Conservation (phyloP, 805 yeast genomes). For the Zygosaccharomyces bailii region DNA sequence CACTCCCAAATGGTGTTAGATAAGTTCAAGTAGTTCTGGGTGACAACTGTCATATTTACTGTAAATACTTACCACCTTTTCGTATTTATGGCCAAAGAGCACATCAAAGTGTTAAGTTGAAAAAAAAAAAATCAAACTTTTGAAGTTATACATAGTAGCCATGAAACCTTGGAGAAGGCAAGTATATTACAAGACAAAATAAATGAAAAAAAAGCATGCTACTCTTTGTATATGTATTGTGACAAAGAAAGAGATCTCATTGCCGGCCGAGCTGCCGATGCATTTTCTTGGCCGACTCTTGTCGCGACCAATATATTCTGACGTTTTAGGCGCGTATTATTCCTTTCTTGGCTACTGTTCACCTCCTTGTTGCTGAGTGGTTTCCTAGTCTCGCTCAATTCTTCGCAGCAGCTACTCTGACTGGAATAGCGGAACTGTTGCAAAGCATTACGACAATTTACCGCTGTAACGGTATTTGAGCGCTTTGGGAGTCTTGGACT, state of each 20-base stretch:
- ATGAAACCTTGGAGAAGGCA: too few relatives aligned
- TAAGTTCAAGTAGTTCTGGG: too few relatives aligned
- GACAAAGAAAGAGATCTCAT: conserved; percentile 24
- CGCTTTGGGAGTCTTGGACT: background rate
- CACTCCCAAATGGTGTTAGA: too few relatives aligned
- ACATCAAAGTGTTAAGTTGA: too few relatives aligned
- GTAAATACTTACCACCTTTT: too few relatives aligned
- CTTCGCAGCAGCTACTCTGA: background rate
- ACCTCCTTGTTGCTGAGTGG: conserved; percentile 12
- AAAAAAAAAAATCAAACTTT: too few relatives aligned
- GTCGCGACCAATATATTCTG: conserved; percentile 10
- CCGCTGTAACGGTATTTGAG: background rate
- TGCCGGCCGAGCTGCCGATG: conserved; percentile 13
- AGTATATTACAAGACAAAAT: conserved; percentile 1
- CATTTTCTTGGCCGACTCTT: background rate
- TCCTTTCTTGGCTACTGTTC: conserved; percentile 8
- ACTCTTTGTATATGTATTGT: conserved; percentile 19
- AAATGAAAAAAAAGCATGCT: background rate
- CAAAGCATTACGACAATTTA: conserved; percentile 8
- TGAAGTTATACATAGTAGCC: too few relatives aligned
- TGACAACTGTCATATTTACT: too few relatives aligned
- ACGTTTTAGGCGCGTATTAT: conserved; percentile 4
- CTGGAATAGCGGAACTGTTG: conserved; percentile 15
- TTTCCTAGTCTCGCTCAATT: conserved; percentile 2
- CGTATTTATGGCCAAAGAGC: too few relatives aligned